Evolutionary conservation across 2,329 filamentous ascomycete genomes (phyloP), one percentile per base, ranked within the genome.

Genomic region (Fusarium udum): DNA sequence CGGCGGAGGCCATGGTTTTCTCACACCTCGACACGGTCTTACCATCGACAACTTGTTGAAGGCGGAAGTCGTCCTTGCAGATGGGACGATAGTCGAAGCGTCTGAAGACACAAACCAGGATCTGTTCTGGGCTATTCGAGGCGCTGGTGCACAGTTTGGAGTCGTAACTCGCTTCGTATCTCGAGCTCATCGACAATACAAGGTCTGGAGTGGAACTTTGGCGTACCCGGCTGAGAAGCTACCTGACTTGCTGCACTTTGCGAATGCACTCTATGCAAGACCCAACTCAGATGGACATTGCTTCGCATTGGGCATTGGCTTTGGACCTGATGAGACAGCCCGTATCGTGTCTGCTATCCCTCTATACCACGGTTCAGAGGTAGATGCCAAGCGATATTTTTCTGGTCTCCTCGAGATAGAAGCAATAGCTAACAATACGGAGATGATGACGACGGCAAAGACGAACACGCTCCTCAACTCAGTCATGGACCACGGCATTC

Each of bases 1-100:
- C 0, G 89, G 88, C 1, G 89, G 89, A 34, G 89, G 89, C 2
- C 88, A 89, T 74, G 89, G 90, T 6, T 87, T 86, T 79, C 81
- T 92, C 8, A 86, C 83, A 22, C 86, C 87, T 1, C 81, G 82
- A 24, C 82, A 89, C 60, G 91, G 90, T 0, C 83, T 91, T 9
- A 78, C 81, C 4, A 79, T 84, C 13, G 86, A 87, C 71, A 83
- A 83, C 14, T 75, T 87, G 7, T 34, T 85, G 9, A 80, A 79
- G 1, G 81, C 78, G 2, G 77, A 82, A 36, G 77, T 86, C 11
- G 82, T 86, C 4, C 79, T 83, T 7, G 81, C 83, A 10, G 73
- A 81, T 24, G 84, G 83, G 0, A 61, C 73, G 3, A 52, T 83
- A 18, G 75, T 84, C 6, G 78, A 75, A 4, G 80, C 81, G 79